These are phyloP conservation scores for Boletus barrowsii DNA, from an alignment of 768 basidiomycete species.

Conservation along the genomic window DNA sequence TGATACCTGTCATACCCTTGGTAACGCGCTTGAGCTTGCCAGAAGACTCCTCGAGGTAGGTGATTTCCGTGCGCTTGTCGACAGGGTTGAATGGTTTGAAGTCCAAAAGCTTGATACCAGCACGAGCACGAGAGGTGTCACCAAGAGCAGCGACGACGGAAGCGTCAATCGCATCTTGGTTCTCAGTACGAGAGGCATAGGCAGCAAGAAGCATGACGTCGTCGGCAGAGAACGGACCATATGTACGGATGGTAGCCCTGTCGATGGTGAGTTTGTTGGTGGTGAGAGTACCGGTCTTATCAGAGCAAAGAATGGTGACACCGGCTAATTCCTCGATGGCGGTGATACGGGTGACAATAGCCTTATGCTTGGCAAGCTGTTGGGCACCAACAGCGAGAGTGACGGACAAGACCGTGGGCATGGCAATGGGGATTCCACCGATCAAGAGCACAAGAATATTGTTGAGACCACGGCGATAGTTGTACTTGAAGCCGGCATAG, in stretches of 20 bases:
- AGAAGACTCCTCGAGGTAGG: slow-evolving; percentile 90
- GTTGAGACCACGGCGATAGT: slow-evolving; percentile 92
- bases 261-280: slow-evolving; percentile 99
- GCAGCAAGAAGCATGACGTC: slow-evolving; percentile 93
- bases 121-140: slow-evolving; percentile 71
- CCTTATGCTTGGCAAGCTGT: slow-evolving; percentile 99
- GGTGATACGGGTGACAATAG: slow-evolving; percentile 98
- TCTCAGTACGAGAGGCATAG: slow-evolving; percentile 97
- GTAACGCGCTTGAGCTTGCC: slow-evolving; percentile 98
- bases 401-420: slow-evolving; percentile 98
- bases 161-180: slow-evolving; percentile 95
- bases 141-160: slow-evolving; percentile 82
- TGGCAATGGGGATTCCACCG: slow-evolving; percentile 99
- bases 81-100: slow-evolving; percentile 99
- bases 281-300: slow-evolving; percentile 97
- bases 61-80: slow-evolving; percentile 99
- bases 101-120: slow-evolving; percentile 93
- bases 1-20: slow-evolving; percentile 99
- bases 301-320: slow-evolving; percentile 97
- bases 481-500: slow-evolving; percentile 88
- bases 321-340: slow-evolving; percentile 98
- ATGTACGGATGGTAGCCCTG: slow-evolving; percentile 85
- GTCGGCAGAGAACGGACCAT: slow-evolving; percentile 82
- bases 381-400: slow-evolving; percentile 98
- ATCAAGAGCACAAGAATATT: slow-evolving; percentile 98